Evolutionary conservation across 768 basidiomycete species (phyloP).

Genomic region (Boletus rufocinnamomeus): DNA sequence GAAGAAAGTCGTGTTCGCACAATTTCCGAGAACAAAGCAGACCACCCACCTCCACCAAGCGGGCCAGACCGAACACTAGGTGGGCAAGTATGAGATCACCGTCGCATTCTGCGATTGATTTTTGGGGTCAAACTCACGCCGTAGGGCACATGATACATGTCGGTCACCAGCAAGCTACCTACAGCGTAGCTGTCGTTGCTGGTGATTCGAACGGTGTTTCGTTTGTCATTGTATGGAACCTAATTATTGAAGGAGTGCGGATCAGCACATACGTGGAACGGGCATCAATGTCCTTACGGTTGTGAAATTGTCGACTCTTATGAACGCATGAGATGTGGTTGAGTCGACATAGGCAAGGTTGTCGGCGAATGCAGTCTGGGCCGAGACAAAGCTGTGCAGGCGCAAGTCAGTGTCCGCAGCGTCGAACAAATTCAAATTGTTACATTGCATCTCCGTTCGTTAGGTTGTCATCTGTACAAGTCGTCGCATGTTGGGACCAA

Average conservation of each 20-base stretch:
- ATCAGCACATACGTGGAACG: slow-evolving; percentile 1
- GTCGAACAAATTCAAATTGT: slow-evolving; percentile 8
- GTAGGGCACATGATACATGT: slow-evolving; percentile 65
- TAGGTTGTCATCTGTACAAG: slow-evolving; percentile 58
- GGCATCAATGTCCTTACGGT: slow-evolving; percentile 35
- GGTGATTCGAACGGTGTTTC: slow-evolving; percentile 68
- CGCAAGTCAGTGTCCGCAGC: slow-evolving; percentile 5
- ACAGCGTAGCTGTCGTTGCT: slow-evolving; percentile 55
- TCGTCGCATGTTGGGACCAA: neutral
- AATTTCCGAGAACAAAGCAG: neutral
- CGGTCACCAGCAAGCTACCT: slow-evolving; percentile 65
- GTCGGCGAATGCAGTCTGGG: slow-evolving; percentile 42
- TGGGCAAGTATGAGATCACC: slow-evolving; percentile 3
- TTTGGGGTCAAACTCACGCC: slow-evolving; percentile 44
- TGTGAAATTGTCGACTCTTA: slow-evolving; percentile 73
- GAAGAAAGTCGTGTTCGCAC: neutral
- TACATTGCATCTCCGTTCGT: slow-evolving; percentile 66
- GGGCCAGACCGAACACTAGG: slow-evolving; percentile 72
- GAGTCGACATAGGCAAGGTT: slow-evolving; percentile 64
- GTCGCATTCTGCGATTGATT: neutral
- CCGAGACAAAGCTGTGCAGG: slow-evolving; percentile 48
- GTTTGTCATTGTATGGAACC: slow-evolving; percentile 50
- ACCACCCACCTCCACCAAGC: slow-evolving; percentile 49
- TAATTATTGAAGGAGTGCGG: slow-evolving; percentile 4
- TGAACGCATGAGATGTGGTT: slow-evolving; percentile 68